phyloP scores from a whole-genome alignment of 768 basidiomycete genomes.

The Trametes coccinea region DNA sequence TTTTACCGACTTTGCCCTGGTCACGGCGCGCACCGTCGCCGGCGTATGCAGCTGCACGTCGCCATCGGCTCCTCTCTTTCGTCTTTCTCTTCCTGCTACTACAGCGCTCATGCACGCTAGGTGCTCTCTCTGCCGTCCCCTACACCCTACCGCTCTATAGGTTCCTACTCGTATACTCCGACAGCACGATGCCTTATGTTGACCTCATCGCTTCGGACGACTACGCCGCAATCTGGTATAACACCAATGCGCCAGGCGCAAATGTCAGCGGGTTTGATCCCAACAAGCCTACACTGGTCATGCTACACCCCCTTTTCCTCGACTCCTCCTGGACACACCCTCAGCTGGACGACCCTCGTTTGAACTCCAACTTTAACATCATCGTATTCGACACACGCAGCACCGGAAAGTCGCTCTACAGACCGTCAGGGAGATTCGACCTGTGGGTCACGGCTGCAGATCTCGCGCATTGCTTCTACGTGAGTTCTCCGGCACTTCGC shows the following conservation, averaged over 20 bases:
- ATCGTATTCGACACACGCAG: slow-evolving; percentile 76
- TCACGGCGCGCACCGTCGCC: neutral
- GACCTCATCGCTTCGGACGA: slow-evolving; percentile 63
- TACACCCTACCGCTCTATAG: neutral
- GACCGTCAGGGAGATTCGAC: slow-evolving; percentile 60
- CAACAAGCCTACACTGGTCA: slow-evolving; percentile 62
- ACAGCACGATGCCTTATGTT: slow-evolving; percentile 61
- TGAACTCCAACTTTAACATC: slow-evolving; percentile 60
- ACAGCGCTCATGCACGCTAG: slow-evolving; percentile 7
- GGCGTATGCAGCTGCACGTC: neutral
- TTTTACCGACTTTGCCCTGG: slow-evolving; percentile 1
- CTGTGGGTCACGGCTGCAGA: slow-evolving; percentile 81
- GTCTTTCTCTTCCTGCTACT: neutral
- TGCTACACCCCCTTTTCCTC: slow-evolving; percentile 68
- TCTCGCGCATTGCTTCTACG: slow-evolving; percentile 64
- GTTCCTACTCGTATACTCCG: neutral
- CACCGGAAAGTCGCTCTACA: slow-evolving; percentile 55
- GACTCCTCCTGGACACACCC: slow-evolving; percentile 68
- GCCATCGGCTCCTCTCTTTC: neutral
- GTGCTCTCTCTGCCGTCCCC: neutral
- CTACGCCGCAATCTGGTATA: slow-evolving; percentile 72
- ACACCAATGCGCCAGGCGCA: slow-evolving; percentile 56
- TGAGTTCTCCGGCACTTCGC: slow-evolving; percentile 32
- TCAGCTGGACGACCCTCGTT: slow-evolving; percentile 67
- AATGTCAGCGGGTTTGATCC: slow-evolving; percentile 70